These are phyloP conservation scores for Hemerocallis citrina DNA, from an alignment of 106 monocot genomes.

Conservation along the genomic window DNA sequence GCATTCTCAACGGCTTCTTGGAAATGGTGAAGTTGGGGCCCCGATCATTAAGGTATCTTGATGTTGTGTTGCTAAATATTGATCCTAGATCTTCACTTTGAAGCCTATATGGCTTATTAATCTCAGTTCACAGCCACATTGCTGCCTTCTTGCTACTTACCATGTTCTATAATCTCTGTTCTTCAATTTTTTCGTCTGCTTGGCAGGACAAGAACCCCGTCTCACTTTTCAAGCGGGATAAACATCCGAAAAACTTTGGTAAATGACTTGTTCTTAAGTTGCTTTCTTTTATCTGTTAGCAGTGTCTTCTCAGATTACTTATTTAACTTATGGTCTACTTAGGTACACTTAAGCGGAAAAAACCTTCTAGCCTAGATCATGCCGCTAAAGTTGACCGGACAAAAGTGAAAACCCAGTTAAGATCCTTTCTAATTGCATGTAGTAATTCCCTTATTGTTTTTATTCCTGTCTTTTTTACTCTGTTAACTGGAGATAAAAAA, in stretches of 20 bases:
- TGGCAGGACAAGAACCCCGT: constrained; percentile 42
- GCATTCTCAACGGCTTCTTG: constrained; percentile 72
- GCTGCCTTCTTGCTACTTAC: not conserved
- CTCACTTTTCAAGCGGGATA: constrained; percentile 52
- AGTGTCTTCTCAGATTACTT: not conserved
- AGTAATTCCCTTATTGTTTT: not conserved
- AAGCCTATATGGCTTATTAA: not conserved
- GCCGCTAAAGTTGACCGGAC: constrained; percentile 39
- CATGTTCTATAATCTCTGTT: no score
- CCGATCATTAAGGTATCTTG: constrained; percentile 73
- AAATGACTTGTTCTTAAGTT: not conserved
- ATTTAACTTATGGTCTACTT: constrained; percentile 4
- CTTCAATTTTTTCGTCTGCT: constrained; percentile 3
- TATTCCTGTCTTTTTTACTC: no score
- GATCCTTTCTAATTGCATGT: constrained; percentile 5
- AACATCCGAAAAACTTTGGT: constrained; percentile 56
- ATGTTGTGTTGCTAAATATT: not conserved
- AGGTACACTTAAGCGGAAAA: constrained; percentile 74
- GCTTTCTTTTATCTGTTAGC: not conserved
- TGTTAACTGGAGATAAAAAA: no score
- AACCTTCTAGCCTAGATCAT: constrained; percentile 39
- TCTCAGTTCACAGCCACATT: no score
- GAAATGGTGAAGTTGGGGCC: constrained; percentile 76
- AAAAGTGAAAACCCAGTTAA: constrained; percentile 61
- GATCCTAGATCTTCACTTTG: not conserved